Evolutionary conservation across 257 asterid species (phyloP), one percentile per base, ranked within the genome.

Genomic region (Ilex asprella): DNA sequence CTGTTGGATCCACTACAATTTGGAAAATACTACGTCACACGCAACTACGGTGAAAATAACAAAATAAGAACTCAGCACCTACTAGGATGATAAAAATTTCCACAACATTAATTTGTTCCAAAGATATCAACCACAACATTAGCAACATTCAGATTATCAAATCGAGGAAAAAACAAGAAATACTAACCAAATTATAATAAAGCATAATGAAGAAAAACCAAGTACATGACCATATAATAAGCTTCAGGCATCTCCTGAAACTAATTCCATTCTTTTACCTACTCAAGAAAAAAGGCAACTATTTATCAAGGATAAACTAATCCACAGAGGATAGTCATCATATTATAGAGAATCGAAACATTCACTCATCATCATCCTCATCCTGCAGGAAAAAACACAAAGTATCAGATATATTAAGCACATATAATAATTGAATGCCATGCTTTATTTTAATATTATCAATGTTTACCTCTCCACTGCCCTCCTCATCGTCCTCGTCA

Each of bases 401-500:
- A 44, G 6, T 12, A 5, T 15, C 6, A 30, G 16, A 15, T n/a
- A 31, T 11, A 16, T 31, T 56, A 50, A 29, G 15, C 0, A 41
- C 11, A 55, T 27, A 5, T 8, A 14, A 54, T 11, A 55, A 53
- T 15, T 16, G 3, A 39, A 53, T 5, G 7, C 4, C 39, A 5
- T 6, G 39, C 43, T 10, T 12, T 2, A 16, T 12, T 27, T 3
- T 30, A 14, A 0, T n/a, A 35, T 2, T 62, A 55, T 56, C 66
- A 30, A 54, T 16, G 32, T 39, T 47, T 63, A 73, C 78, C 74
- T 68, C 78, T 39, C 56, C 78, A 2, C 71, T 69, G 5, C 65
- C 78, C 5, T 65, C 76, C 4, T 69, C 78, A 0, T 71, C 72
- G 30, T 53, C 57, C 6, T 71, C 75, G 0, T 68, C 78, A 11